Evolutionary conservation across 441 rosid species (phyloP).

Genomic region (Erysimum pusillum): DNA sequence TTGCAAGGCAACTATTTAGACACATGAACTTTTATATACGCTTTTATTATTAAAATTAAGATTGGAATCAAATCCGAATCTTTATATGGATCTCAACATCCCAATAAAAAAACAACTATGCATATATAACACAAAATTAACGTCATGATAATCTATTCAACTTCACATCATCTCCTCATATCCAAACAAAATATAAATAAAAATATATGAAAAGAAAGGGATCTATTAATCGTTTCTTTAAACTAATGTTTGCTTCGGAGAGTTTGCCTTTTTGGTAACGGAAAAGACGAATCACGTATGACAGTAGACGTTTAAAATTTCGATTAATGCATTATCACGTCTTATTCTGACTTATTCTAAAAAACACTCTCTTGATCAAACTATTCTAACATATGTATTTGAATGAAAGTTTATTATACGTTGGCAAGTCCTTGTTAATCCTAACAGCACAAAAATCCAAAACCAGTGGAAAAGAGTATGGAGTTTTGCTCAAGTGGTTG

Average conservation of each 20-base stretch:
- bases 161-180: background rate
- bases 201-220: background rate
- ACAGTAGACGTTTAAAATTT: background rate
- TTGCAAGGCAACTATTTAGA: no score
- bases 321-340: background rate
- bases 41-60: no score
- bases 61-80: background rate
- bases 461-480: background rate
- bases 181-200: background rate
- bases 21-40: no score
- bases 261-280: background rate
- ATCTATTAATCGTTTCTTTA: background rate
- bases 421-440: constrained; percentile 13
- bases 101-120: background rate
- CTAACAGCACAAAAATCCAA: constrained; percentile 20
- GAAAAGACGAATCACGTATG: constrained; percentile 6
- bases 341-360: background rate
- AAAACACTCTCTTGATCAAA: background rate
- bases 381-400: constrained; percentile 9
- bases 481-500: constrained; percentile 33
- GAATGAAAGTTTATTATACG: constrained; percentile 6
- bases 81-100: background rate
- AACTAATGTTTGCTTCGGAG: background rate
- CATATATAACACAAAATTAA: background rate
- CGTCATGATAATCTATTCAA: constrained; percentile 1